Evolutionary conservation across 192 early-diverging fungal genomes (phyloP), one percentile per base, ranked within the genome.

Genomic region (Thoreauomyces humboldtii): DNA sequence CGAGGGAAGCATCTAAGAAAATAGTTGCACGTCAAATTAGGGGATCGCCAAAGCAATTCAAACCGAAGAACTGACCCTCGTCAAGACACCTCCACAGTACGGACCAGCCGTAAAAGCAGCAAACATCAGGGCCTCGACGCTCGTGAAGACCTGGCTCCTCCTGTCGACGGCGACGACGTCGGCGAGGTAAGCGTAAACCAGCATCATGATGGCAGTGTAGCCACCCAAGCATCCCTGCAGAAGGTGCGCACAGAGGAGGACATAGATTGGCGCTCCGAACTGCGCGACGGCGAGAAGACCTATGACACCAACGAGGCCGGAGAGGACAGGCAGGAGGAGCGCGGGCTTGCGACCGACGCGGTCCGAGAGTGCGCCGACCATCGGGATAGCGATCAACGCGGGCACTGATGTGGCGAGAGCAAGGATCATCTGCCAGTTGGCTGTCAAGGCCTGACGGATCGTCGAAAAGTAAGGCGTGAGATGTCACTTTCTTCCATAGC

Each of bases 181-280:
- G 6, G 69, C 68, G 52, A 80, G 46, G 42, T 74, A 80, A 4
- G 74, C 45, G 46, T 68, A 72, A 2, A 53, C 53, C 24, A 41
- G 33, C 51, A 61, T 71, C 25, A 61, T 35, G 0, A 72, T 55
- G 17, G 66, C 38, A 2, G 59, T 35, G 45, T 69, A 73, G 7
- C 56, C 56, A 21, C 75, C 78, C 64, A 80, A 58, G 22, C 62
- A 52, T 0, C 78, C 78, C 32, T 70, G 61, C 2, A 80, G 7
- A 11, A 74, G 14, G 35, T 66, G 38, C 9, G 60, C 65, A 1
- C 59, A 44, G 15, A 80, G 32, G 28, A 80, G 59, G 27, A 74
- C 25, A 74, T 75, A 80, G 12, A 80, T 34, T 2, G 74, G 59
- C 11, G 69, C 17, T 12, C 25, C 47, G 43, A 67, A 65, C n/a